Evolutionary conservation across 202 grass and related monocot genomes (phyloP), one percentile per base, ranked within the genome.

Genomic region (Miscanthus sacchariflorus): DNA sequence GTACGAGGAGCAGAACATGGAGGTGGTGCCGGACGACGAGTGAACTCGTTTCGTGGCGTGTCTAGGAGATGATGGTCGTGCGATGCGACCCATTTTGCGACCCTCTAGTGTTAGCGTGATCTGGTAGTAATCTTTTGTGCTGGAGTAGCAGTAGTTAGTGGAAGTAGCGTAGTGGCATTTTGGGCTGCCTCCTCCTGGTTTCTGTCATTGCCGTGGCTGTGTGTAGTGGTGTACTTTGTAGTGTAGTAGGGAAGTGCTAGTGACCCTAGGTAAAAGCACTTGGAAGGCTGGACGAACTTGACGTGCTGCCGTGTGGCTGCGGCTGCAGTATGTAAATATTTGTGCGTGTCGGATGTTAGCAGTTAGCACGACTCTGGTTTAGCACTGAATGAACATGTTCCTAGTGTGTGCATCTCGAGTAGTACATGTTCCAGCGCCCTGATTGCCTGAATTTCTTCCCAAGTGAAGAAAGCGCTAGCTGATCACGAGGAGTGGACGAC

Each of bases 1-100:
- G 91, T 93, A 95, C 74, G 89, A 99, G 78, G 94, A 96, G 86
- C 87, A 92, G 89, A 95, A 88, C 75, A 82, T 93, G 91, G 96
- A 93, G 68, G 15, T 91, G 83, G 87, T 81, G 45, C 49, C 75
- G 21, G 91, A 91, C 56, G 91, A 92, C 21, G 90, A 81, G 56
- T 85, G 85, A 88, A 72, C 13, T 25, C 35, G 39, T 42, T 42
- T 42, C 15, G 59, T 45, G 52, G 67, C 30, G 6, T 39, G 54
- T 7, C 2, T 7, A 9, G 7, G 33, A 19, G 23, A 28, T 67
- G 7, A 17, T 3, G 46, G 46, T 35, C 48, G 58, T 28, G 7
- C 52, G 15, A 52, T 6, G 15, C n/a, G 25, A 78, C 80, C 12
- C 72, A 35, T n/a, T 89, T 73, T 88, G 73, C 70, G 7, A 27